phyloP scores from a whole-genome alignment of 768 basidiomycete species.

The Epithele typhae region DNA sequence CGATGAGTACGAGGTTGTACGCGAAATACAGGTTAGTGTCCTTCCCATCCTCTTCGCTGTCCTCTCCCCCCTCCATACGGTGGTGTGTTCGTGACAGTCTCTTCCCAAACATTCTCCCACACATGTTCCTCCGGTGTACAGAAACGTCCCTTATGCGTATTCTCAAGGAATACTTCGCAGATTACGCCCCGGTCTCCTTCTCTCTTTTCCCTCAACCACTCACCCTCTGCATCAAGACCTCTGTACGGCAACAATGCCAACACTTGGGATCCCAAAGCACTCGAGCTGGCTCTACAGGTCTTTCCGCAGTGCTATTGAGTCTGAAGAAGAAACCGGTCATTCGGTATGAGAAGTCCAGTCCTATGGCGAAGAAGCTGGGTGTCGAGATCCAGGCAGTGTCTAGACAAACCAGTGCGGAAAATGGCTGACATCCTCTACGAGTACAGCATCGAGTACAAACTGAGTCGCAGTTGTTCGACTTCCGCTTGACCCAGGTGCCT shows the following conservation, averaged over 20 bases:
- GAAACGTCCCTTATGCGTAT: conserved; percentile 12
- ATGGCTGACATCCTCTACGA: background rate
- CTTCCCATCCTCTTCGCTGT: background rate
- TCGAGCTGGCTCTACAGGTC: no score
- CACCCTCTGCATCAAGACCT: conserved; percentile 55
- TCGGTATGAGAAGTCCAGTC: conserved; percentile 89
- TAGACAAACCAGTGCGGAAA: background rate
- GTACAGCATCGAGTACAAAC: conserved; percentile 71
- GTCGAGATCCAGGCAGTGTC: conserved; percentile 71
- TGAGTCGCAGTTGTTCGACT: conserved; percentile 86
- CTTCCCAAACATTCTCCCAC: background rate
- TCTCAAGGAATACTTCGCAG: conserved; percentile 92
- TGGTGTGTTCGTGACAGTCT: no score
- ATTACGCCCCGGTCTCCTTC: conserved; percentile 85
- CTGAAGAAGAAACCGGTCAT: conserved; percentile 95
- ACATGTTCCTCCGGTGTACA: background rate
- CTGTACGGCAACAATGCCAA: conserved; percentile 73
- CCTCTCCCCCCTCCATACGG: background rate
- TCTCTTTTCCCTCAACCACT: conserved; percentile 82
- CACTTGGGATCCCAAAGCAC: conserved; percentile 75
- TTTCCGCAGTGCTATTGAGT: conserved; percentile 84
- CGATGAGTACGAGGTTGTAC: conserved; percentile 95
- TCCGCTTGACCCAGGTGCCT: conserved; percentile 81
- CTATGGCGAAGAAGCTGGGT: conserved; percentile 88
- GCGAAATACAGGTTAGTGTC: conserved; percentile 84